Conservation (phyloP, 495 filamentous ascomycete species). For the Tuber microsphaerosporum region DNA sequence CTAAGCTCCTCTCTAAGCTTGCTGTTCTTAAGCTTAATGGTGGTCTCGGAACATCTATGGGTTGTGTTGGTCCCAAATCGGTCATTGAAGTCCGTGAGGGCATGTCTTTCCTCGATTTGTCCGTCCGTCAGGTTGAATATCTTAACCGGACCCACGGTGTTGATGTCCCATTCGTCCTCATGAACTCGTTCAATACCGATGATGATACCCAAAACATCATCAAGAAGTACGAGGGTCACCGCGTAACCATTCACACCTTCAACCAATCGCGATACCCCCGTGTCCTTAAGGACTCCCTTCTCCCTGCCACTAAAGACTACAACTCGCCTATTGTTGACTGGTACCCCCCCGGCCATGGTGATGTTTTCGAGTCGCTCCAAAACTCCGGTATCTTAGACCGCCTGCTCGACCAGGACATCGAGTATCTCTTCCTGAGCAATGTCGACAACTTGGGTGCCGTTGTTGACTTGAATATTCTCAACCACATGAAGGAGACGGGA, state of each 20-base stretch:
- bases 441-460: conserved; percentile 98
- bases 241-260: conserved; percentile 98
- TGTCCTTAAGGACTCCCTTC: conserved; percentile 94
- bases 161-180: conserved; percentile 97
- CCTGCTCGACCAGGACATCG: conserved; percentile 85
- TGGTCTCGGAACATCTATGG: conserved; percentile 99
- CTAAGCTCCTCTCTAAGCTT: conserved; percentile 91
- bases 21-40: conserved; percentile 99
- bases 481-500: conserved; percentile 96
- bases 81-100: conserved; percentile 99
- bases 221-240: conserved; percentile 99
- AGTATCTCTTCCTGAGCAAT: conserved; percentile 98
- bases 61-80: conserved; percentile 97
- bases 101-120: conserved; percentile 99
- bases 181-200: conserved; percentile 99
- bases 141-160: conserved; percentile 95
- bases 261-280: conserved; percentile 98
- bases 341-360: conserved; percentile 98
- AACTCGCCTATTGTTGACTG: conserved; percentile 88
- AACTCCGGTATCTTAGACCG: conserved; percentile 98
- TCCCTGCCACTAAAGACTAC: conserved; percentile 85
- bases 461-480: conserved; percentile 91
- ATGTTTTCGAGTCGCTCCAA: conserved; percentile 99
- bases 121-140: conserved; percentile 97
- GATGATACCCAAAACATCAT: conserved; percentile 97